A percentile compares a stretch with the other conserved stretches of the same genome.
Evolutionary conservation across 2,329 filamentous ascomycete genomes (phyloP).

Genomic region (Trichoderma oligosporum): DNA sequence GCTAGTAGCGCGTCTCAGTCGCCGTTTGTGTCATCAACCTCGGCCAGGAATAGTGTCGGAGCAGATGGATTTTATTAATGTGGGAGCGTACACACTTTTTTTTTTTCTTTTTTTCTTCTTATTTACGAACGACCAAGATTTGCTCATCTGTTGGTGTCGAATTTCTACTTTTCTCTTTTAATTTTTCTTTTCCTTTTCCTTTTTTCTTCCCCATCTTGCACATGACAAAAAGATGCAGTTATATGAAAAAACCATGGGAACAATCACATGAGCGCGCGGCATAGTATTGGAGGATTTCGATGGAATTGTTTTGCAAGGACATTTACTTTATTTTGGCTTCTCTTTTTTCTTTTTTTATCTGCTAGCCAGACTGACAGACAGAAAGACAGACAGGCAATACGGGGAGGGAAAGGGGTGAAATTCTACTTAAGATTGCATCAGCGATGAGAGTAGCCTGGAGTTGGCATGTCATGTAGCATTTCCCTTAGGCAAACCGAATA

Average conservation of each 20-base stretch:
- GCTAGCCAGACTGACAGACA: not conserved
- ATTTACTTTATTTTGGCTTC: not conserved
- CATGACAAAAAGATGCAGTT: not conserved
- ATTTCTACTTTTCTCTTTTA: not conserved
- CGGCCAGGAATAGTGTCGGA: conserved; percentile 31
- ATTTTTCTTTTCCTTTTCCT: not conserved
- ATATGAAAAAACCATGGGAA: not conserved
- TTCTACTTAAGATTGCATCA: conserved; percentile 17
- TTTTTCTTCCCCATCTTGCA: not conserved
- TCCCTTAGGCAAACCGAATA: not conserved
- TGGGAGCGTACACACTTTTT: not conserved
- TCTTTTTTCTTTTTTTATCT: not conserved
- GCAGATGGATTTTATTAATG: conserved; percentile 27
- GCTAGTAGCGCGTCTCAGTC: conserved; percentile 41
- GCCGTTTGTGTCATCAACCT: conserved; percentile 33
- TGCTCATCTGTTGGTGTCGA: not conserved
- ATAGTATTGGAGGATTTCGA: not conserved
- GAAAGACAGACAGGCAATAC: not conserved
- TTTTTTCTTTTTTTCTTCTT: not conserved
- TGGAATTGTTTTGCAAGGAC: not conserved
- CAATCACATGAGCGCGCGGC: not conserved
- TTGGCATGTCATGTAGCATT: conserved; percentile 1
- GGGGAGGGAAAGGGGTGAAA: not conserved
- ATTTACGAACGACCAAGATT: too few relatives aligned
- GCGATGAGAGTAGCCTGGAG: conserved; percentile 8